phyloP scores from a whole-genome alignment of 345 rosid genomes.

The Arabidopsis thaliana region DNA sequence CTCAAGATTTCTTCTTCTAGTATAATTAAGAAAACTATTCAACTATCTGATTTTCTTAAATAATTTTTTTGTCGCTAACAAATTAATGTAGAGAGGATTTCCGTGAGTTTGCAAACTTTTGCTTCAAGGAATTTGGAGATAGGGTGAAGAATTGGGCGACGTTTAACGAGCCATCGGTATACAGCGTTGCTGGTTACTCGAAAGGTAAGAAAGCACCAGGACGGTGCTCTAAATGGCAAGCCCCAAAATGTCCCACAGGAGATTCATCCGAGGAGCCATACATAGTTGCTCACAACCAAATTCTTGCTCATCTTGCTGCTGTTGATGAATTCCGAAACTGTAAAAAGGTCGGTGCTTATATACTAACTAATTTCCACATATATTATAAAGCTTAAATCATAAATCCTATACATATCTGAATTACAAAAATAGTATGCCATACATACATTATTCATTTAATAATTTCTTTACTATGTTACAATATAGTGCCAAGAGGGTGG shows the following conservation, averaged over 20 bases:
- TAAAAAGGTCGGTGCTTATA: constrained; percentile 9
- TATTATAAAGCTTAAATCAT: background rate
- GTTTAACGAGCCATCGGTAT: constrained; percentile 45
- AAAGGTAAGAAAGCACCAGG: constrained; percentile 44
- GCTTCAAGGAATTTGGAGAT: constrained; percentile 39
- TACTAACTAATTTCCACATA: too few relatives aligned
- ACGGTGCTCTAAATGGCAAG: constrained; percentile 25
- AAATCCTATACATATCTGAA: too few relatives aligned
- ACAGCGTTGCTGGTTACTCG: constrained; percentile 40
- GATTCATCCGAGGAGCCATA: constrained; percentile 42
- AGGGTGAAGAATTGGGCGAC: constrained; percentile 47
- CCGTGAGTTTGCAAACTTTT: constrained; percentile 36
- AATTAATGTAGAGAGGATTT: constrained; percentile 35
- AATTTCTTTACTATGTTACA: background rate
- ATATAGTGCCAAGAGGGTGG: constrained; percentile 35
- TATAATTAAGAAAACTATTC: background rate
- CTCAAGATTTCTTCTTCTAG: background rate
- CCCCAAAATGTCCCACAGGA: background rate
- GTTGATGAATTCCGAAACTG: constrained; percentile 43
- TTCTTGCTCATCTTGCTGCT: constrained; percentile 46
- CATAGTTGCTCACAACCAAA: constrained; percentile 34
- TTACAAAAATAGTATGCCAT: background rate
- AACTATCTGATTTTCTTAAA: background rate
- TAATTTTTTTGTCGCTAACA: background rate
- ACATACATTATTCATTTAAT: background rate